phyloP scores from a whole-genome alignment of 2,329 filamentous ascomycete species.

The Neofusicoccum sp. region DNA sequence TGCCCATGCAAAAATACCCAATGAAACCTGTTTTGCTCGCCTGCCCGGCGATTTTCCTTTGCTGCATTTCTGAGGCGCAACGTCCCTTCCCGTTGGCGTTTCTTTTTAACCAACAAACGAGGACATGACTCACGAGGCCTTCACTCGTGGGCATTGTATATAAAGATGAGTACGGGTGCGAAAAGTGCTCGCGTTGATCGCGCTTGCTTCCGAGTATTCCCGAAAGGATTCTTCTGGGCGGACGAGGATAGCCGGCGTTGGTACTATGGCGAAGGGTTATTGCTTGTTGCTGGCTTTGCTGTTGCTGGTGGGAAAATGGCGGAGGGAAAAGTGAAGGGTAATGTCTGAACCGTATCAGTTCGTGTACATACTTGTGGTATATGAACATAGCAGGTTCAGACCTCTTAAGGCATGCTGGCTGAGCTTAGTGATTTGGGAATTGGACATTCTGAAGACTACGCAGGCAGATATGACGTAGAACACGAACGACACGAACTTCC shows the following conservation, averaged over 20 bases:
- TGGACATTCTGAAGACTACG: not conserved
- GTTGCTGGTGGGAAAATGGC: not conserved
- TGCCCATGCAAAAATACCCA: slow-evolving; percentile 13
- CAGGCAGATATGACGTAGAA: not conserved
- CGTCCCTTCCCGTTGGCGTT: slow-evolving; percentile 2
- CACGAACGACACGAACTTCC: no score
- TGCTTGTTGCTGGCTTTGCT: not conserved
- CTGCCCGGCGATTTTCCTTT: not conserved
- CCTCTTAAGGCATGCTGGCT: not conserved
- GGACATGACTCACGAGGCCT: not conserved
- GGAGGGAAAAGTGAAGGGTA: not conserved
- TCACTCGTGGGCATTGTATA: slow-evolving; percentile 1
- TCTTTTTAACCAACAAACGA: not conserved
- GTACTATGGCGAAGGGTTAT: slow-evolving; percentile 1
- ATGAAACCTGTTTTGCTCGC: not conserved
- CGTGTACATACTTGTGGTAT: slow-evolving; percentile 16
- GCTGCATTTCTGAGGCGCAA: slow-evolving; percentile 12
- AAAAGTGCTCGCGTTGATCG: not conserved
- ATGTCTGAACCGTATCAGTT: slow-evolving; percentile 17
- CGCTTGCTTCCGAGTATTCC: not conserved
- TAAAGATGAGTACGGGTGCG: not conserved
- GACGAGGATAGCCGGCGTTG: slow-evolving; percentile 8
- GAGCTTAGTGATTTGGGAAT: not conserved
- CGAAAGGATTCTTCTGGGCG: not conserved
- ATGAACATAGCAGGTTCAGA: slow-evolving; percentile 13